phyloP scores from a whole-genome alignment of 2,329 filamentous ascomycete genomes.

The Pezicula rhizophila region DNA sequence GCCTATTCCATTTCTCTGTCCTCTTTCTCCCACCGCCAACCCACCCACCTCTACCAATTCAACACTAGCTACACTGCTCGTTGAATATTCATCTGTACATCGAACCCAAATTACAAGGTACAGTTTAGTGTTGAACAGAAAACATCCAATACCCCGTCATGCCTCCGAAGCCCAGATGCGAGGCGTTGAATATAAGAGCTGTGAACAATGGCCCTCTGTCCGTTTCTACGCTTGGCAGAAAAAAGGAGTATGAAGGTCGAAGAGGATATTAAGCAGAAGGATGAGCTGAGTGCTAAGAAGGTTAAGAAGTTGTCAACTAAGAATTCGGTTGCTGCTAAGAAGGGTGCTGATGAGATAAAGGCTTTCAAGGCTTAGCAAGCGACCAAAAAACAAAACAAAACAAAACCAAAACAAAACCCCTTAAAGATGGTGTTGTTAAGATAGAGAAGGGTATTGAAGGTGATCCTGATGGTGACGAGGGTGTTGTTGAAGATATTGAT shows the following conservation, averaged over 20 bases:
- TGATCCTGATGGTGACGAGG: slow-evolving; percentile 24
- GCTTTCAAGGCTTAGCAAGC: slow-evolving; percentile 25
- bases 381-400: slow-evolving; percentile 25
- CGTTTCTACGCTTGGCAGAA: slow-evolving; percentile 7
- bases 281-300: slow-evolving; percentile 12
- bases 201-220: neutral
- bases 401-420: too few species aligned
- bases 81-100: neutral
- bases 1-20: neutral
- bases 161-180: slow-evolving; percentile 26
- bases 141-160: slow-evolving; percentile 5
- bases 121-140: neutral
- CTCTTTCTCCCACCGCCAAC: neutral
- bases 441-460: slow-evolving; percentile 19
- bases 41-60: neutral
- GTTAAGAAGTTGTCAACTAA: slow-evolving; percentile 23
- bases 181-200: slow-evolving; percentile 16
- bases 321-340: slow-evolving; percentile 26
- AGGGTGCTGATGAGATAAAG: slow-evolving; percentile 26
- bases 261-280: slow-evolving; percentile 13
- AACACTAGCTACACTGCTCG: neutral
- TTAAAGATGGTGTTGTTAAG: slow-evolving; percentile 17
- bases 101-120: neutral
- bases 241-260: slow-evolving; percentile 9
- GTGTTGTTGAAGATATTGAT: slow-evolving; percentile 21